phyloP scores from a whole-genome alignment of 805 yeast genomes.

The Priceomyces haplophilus region DNA sequence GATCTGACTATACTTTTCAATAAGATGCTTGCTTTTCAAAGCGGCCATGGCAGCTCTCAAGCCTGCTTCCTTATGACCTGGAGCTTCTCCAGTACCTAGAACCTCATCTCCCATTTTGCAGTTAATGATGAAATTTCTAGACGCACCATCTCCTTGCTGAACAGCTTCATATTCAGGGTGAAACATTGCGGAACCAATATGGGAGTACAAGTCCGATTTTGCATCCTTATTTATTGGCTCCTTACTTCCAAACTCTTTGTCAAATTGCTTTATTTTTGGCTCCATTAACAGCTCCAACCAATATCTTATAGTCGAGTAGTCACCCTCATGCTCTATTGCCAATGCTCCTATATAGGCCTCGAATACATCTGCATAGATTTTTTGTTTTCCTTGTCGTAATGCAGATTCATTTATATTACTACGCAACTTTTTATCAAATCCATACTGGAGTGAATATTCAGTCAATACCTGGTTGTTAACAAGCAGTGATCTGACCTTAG shows the following conservation, averaged over 20 bases:
- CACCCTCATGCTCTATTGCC: constrained; percentile 51
- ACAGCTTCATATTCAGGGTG: constrained; percentile 58
- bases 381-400: constrained; percentile 54
- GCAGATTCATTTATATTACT: constrained; percentile 46
- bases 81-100: constrained; percentile 71
- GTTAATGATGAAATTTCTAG: constrained; percentile 57
- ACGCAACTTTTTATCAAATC: constrained; percentile 56
- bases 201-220: constrained; percentile 71
- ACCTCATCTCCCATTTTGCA: constrained; percentile 64
- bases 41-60: constrained; percentile 82
- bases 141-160: constrained; percentile 43
- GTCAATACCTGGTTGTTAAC: constrained; percentile 72
- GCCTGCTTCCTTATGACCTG: constrained; percentile 74
- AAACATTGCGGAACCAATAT: constrained; percentile 71
- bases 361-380: constrained; percentile 82
- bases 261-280: constrained; percentile 39
- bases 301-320: constrained; percentile 45
- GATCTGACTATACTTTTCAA: constrained; percentile 61
- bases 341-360: constrained; percentile 94
- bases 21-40: constrained; percentile 50
- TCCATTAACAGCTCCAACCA: constrained; percentile 57
- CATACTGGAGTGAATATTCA: constrained; percentile 68
- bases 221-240: constrained; percentile 59
- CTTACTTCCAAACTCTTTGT: constrained; percentile 28
- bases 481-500: constrained; percentile 64